Evolutionary conservation across 345 rosid genomes (phyloP).

Genomic region (Barbarea vulgaris): DNA sequence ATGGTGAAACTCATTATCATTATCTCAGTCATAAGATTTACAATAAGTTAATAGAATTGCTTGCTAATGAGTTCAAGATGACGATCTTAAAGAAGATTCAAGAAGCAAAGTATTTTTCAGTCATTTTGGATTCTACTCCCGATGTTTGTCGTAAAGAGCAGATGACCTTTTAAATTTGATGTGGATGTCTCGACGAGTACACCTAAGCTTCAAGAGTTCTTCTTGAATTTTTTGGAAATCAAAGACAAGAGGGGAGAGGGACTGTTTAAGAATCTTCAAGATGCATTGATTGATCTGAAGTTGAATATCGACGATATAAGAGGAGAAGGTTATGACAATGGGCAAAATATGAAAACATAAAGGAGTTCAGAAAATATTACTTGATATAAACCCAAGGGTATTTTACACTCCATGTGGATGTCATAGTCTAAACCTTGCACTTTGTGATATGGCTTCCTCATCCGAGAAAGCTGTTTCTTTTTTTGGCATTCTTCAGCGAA

Average conservation of each 20-base stretch:
- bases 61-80: background rate
- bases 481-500: background rate
- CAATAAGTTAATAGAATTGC: background rate
- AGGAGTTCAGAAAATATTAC: background rate
- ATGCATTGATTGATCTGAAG: background rate
- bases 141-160: background rate
- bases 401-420: constrained; percentile 3
- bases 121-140: background rate
- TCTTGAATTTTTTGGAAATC: background rate
- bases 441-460: background rate
- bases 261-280: background rate
- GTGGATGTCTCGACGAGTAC: background rate
- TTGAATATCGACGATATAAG: background rate
- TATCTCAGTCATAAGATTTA: background rate
- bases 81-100: background rate
- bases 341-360: background rate
- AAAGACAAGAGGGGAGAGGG: background rate
- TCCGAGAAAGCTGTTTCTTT: background rate
- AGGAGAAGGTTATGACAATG: background rate
- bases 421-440: background rate
- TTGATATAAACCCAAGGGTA: background rate
- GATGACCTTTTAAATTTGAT: background rate
- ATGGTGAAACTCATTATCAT: background rate
- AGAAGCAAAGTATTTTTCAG: background rate
- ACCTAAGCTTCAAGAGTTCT: background rate